These are phyloP conservation scores for Arthrobotrys conoides DNA, from an alignment of 2,329 filamentous ascomycete species.

Conservation along the genomic window DNA sequence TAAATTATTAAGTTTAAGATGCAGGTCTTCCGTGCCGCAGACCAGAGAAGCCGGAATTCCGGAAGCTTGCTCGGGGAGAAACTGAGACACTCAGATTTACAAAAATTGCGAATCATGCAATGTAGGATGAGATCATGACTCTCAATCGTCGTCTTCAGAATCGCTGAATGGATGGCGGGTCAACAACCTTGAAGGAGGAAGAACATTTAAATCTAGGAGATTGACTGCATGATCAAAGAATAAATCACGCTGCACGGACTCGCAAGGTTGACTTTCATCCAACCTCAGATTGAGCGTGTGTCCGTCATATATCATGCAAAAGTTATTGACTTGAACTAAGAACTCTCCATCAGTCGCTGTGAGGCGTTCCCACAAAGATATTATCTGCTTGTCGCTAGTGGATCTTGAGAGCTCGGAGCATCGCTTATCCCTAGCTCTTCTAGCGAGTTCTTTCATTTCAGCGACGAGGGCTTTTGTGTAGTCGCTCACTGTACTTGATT, in stretches of 20 bases:
- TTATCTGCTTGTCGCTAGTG: constrained; percentile 1
- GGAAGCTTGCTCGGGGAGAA: too few species aligned
- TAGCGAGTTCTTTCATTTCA: constrained; percentile 3
- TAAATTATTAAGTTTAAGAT: too few species aligned
- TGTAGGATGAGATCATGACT: background rate
- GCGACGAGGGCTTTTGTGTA: background rate
- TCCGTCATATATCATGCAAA: background rate
- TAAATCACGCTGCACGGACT: too few species aligned
- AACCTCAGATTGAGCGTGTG: background rate
- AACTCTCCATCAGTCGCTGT: constrained; percentile 1
- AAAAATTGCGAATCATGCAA: too few species aligned
- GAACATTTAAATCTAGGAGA: background rate
- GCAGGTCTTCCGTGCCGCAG: too few species aligned
- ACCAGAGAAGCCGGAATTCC: too few species aligned
- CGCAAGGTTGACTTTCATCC: background rate
- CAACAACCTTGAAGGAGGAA: too few species aligned
- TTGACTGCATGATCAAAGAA: too few species aligned
- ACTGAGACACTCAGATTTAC: too few species aligned
- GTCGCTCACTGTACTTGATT: background rate
- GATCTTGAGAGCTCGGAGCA: constrained; percentile 7
- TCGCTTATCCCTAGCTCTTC: background rate
- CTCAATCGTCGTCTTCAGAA: background rate
- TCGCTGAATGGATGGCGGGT: constrained; percentile 4
- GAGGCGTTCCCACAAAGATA: constrained; percentile 5
- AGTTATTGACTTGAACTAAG: background rate